These are phyloP conservation scores for Emericellopsis cladophorae DNA, from an alignment of 2,329 filamentous ascomycete species.

Conservation along the genomic window DNA sequence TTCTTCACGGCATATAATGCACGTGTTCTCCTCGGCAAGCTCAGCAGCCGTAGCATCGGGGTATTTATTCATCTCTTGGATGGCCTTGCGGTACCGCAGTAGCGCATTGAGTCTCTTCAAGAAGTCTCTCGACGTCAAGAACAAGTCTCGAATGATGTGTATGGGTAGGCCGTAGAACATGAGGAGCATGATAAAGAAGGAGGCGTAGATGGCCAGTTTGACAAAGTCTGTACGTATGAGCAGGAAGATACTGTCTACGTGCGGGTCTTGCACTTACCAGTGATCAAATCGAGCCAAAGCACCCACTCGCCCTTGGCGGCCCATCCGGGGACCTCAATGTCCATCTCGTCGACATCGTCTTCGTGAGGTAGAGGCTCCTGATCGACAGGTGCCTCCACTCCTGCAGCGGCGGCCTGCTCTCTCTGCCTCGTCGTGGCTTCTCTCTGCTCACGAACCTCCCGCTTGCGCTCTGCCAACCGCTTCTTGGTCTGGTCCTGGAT, in stretches of 20 bases:
- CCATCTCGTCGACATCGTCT: conserved; percentile 79
- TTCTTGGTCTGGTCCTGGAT: conserved; percentile 60
- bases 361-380: conserved; percentile 45
- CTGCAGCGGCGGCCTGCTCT: conserved; percentile 33
- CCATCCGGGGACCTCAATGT: conserved; percentile 93
- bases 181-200: conserved; percentile 88
- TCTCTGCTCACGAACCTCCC: conserved; percentile 50
- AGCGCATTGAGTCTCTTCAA: conserved; percentile 81
- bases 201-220: conserved; percentile 78
- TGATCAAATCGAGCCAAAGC: conserved; percentile 73
- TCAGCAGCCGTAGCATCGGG: conserved; percentile 84
- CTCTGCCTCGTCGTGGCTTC: conserved; percentile 37
- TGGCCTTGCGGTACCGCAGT: conserved; percentile 79
- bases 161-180: conserved; percentile 92
- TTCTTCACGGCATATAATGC: conserved; percentile 94
- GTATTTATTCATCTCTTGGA: conserved; percentile 89
- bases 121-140: conserved; percentile 87
- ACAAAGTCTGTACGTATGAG: conserved; percentile 54
- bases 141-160: conserved; percentile 91
- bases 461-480: conserved; percentile 54
- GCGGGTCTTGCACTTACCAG: conserved; percentile 38
- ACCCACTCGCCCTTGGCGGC: conserved; percentile 91
- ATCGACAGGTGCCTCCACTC: conserved; percentile 41
- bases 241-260: neutral
- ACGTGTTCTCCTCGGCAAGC: conserved; percentile 75